phyloP scores from a whole-genome alignment of 805 yeast genomes.

The Starmera pachycereana region DNA sequence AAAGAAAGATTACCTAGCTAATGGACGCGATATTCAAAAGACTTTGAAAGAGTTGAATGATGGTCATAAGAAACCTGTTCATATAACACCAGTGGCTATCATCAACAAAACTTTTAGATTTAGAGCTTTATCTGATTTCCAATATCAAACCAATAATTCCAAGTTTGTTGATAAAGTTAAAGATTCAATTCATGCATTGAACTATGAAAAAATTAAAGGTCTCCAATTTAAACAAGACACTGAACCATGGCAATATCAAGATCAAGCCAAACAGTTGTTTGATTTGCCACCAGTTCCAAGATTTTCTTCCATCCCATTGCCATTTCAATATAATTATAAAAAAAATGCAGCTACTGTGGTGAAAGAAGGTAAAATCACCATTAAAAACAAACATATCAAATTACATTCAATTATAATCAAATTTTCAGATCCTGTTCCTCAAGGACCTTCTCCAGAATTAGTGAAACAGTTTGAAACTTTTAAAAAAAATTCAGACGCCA shows the following conservation, averaged over 20 bases:
- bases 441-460: conserved; percentile 38
- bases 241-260: conserved; percentile 25
- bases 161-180: conserved; percentile 32
- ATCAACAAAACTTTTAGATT: conserved; percentile 63
- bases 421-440: conserved; percentile 39
- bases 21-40: conserved; percentile 32
- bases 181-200: conserved; percentile 30
- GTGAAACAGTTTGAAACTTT: conserved; percentile 30
- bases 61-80: conserved; percentile 25
- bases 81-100: conserved; percentile 53
- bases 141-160: conserved; percentile 52
- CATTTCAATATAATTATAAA: conserved; percentile 67
- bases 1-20: conserved; percentile 33
- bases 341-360: conserved; percentile 52
- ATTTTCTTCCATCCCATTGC: conserved; percentile 65
- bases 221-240: conserved; percentile 26
- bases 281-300: conserved; percentile 82
- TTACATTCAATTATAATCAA: conserved; percentile 44
- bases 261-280: conserved; percentile 17
- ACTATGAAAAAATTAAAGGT: conserved; percentile 29
- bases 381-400: conserved; percentile 34
- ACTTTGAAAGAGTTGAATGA: conserved; percentile 24
- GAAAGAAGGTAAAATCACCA: conserved; percentile 37
- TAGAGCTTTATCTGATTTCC: conserved; percentile 84
- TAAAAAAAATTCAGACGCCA: conserved; percentile 20